phyloP scores from a whole-genome alignment of 2,329 filamentous ascomycete genomes.

The Cryphonectria japonica region DNA sequence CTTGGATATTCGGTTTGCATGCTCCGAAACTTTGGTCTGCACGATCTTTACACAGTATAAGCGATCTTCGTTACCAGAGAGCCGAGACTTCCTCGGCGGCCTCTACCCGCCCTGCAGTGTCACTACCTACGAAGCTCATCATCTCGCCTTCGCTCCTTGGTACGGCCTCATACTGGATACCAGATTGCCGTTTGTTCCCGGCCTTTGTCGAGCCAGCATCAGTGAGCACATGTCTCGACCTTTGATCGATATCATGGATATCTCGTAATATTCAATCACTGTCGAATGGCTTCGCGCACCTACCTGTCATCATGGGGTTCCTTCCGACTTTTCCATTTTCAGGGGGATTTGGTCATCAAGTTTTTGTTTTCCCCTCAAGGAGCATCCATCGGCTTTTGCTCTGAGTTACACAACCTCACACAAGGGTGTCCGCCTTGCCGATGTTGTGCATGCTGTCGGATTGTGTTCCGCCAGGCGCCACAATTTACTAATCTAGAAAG shows the following conservation, averaged over 20 bases:
- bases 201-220: neutral
- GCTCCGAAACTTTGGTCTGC: neutral
- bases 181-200: neutral
- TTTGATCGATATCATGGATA: neutral
- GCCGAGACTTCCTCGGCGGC: neutral
- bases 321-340: too few relatives aligned
- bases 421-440: conserved; percentile 7
- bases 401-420: neutral
- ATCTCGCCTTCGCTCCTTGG: neutral
- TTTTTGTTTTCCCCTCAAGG: too few relatives aligned
- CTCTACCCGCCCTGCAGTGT: neutral
- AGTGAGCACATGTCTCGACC: neutral
- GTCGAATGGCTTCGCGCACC: neutral
- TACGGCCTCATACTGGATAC: neutral
- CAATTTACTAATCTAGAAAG: neutral
- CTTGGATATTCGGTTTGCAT: neutral
- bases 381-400: neutral
- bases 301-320: too few relatives aligned
- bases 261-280: neutral
- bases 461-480: conserved; percentile 18
- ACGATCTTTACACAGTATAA: neutral
- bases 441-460: conserved; percentile 20
- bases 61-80: neutral
- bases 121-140: neutral
- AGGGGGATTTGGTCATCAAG: too few relatives aligned